phyloP scores from a whole-genome alignment of 2,329 filamentous ascomycete species.

The Coniochaeta prunicola region DNA sequence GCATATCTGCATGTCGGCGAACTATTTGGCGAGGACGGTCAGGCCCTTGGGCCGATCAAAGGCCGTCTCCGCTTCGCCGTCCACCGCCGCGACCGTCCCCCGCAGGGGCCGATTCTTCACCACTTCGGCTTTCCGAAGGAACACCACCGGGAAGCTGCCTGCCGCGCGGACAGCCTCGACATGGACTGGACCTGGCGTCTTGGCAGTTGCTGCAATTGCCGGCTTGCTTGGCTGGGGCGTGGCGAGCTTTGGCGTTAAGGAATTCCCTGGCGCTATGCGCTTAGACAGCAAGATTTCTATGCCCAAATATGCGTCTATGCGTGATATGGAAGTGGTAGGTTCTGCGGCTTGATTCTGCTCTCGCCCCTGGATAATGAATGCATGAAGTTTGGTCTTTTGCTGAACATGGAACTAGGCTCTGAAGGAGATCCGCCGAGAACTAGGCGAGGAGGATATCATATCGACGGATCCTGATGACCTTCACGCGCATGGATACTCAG shows the following conservation, averaged over 20 bases:
- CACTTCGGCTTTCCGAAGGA: conserved; percentile 12
- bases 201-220: conserved; percentile 30
- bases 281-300: conserved; percentile 17
- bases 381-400: background rate
- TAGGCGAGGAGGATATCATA: conserved; percentile 46
- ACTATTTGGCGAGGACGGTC: conserved; percentile 17
- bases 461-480: conserved; percentile 58
- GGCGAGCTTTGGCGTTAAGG: conserved; percentile 20
- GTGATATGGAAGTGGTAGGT: conserved; percentile 34
- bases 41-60: conserved; percentile 18
- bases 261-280: conserved; percentile 16
- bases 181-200: conserved; percentile 25
- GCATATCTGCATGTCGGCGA: conserved; percentile 20
- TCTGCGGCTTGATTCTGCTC: background rate
- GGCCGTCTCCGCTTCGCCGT: conserved; percentile 6
- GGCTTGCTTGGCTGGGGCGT: conserved; percentile 33
- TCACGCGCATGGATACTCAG: conserved; percentile 56
- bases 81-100: conserved; percentile 4
- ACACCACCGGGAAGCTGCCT: background rate
- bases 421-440: conserved; percentile 41
- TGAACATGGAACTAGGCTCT: conserved; percentile 35
- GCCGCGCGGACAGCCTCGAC: conserved; percentile 11
- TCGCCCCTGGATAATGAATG: background rate
- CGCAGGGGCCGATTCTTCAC: conserved; percentile 12
- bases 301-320: conserved; percentile 30